Evolutionary conservation across 768 basidiomycete genomes (phyloP), one percentile per base, ranked within the genome.

Genomic region (Ramaria rubella): DNA sequence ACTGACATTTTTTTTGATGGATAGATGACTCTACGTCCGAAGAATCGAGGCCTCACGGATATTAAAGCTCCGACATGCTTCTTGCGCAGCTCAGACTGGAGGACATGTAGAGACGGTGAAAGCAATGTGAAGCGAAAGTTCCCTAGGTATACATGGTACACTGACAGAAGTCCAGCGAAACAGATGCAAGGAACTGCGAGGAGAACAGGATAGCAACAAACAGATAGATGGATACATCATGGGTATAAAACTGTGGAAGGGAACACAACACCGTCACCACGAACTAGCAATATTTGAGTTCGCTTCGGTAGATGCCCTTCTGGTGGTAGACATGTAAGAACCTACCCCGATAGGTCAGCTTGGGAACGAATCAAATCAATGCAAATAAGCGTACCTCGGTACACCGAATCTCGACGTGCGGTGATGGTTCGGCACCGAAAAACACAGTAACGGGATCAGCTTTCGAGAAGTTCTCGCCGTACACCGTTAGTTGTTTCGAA

Each of bases 391-490:
- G 23, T 40, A 54, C 52, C 72, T 94, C 90, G 31, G 85, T 85
- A 72, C 91, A 92, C 59, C 90, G 81, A 64, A 93, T 83, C 72
- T 92, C 90, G 60, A 87, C 86, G 67, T 83, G 87, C n/a, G 87
- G 86, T 57, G 88, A 90, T 52, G 86, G 88, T 69, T 90, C 87
- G 24, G 84, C 81, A 40, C 92, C 91, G 63, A 94, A 91, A 77
- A 90, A 94, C 52, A 94, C 82, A 44, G 78, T 81, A 58, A 90
- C 77, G 34, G 90, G 88, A 58, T 92, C 88, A 36, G 79, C 69
- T 76, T 91, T 92, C 65, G 79, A 82, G 69, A 94, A 91, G 72
- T 93, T 89, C 72, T 93, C 89, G 57, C 91, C 92, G 64, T 92
- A 90, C 1, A 94, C 77, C 24, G 90, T 93, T 61, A 93, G 71